phyloP scores from a whole-genome alignment of 2,329 filamentous ascomycete species.

The Albophoma yamanashiensis region DNA sequence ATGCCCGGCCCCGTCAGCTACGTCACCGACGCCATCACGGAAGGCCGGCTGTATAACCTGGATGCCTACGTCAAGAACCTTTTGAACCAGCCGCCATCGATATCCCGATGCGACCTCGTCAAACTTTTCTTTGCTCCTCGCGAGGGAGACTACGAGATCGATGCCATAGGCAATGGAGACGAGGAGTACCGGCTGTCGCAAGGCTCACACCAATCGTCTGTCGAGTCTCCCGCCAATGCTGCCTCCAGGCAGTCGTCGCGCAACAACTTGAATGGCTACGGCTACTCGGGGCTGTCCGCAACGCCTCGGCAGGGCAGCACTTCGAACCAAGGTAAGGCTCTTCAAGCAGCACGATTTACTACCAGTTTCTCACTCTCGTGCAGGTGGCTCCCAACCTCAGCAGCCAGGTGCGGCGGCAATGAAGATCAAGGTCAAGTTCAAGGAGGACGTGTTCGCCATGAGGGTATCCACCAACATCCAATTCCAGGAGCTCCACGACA shows the following conservation, averaged over 20 bases:
- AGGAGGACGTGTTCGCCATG: conserved; percentile 85
- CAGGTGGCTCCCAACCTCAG: conserved; percentile 3
- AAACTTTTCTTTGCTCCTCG: conserved; percentile 85
- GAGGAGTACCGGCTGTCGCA: conserved; percentile 70
- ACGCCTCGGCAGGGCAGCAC: conserved; percentile 33
- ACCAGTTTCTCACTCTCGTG: not conserved
- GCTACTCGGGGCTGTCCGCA: conserved; percentile 42
- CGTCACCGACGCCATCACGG: conserved; percentile 95
- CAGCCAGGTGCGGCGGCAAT: conserved; percentile 40
- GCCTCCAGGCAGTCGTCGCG: conserved; percentile 56
- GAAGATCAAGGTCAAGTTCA: conserved; percentile 93
- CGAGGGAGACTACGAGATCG: conserved; percentile 88
- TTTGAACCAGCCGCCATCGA: conserved; percentile 71
- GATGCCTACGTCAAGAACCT: conserved; percentile 95
- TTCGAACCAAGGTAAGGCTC: conserved; percentile 23
- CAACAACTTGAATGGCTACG: conserved; percentile 48
- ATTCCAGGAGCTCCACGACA: conserved; percentile 69
- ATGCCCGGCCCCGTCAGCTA: conserved; percentile 98
- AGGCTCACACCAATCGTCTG: conserved; percentile 56
- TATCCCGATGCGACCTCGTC: conserved; percentile 73
- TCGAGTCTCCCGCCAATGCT: conserved; percentile 47
- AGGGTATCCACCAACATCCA: conserved; percentile 73
- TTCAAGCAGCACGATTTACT: too few relatives aligned
- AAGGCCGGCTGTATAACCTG: conserved; percentile 82
- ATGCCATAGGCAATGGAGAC: conserved; percentile 53